Percentiles rank a stretch among this genome's conserved stretches.
Evolutionary conservation across 1,284 basidiomycete species (phyloP).

Genomic region (Ustilago cynodontis): DNA sequence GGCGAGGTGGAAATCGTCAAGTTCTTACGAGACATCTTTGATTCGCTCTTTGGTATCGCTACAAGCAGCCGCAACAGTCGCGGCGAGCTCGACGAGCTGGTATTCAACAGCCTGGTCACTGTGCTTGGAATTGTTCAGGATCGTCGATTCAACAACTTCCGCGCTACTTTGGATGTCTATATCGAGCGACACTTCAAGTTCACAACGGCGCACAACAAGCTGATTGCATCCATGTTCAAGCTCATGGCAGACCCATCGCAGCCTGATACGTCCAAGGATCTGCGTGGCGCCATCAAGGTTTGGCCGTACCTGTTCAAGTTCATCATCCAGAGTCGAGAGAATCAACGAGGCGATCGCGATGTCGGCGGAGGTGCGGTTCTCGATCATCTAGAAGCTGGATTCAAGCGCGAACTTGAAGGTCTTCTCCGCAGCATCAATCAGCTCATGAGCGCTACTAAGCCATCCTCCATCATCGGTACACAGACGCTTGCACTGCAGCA

Average conservation of each 20-base stretch:
- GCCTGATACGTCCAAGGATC: constrained; percentile 79
- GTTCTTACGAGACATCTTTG: constrained; percentile 89
- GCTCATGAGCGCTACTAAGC: constrained; percentile 86
- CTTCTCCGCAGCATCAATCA: constrained; percentile 85
- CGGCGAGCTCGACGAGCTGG: constrained; percentile 84
- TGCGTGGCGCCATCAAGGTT: constrained; percentile 91
- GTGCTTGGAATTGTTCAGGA: constrained; percentile 87
- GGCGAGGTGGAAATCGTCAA: constrained; percentile 82
- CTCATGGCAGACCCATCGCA: constrained; percentile 82
- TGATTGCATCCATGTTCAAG: constrained; percentile 79
- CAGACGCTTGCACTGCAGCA: constrained; percentile 85
- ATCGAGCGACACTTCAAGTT: constrained; percentile 84
- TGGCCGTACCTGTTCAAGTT: constrained; percentile 97
- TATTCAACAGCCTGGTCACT: constrained; percentile 90
- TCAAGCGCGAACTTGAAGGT: constrained; percentile 75
- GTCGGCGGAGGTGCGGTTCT: constrained; percentile 79
- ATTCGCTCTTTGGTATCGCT: constrained; percentile 91
- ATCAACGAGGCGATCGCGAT: constrained; percentile 83
- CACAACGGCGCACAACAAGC: constrained; percentile 61
- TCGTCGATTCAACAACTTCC: constrained; percentile 85
- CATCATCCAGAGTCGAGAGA: constrained; percentile 85
- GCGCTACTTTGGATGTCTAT: constrained; percentile 91
- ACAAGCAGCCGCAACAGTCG: constrained; percentile 80
- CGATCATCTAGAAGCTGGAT: constrained; percentile 85
- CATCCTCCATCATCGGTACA: constrained; percentile 89